These are phyloP conservation scores for Paraleonurus japonicus DNA, from an alignment of 257 asterid species.

Conservation along the genomic window DNA sequence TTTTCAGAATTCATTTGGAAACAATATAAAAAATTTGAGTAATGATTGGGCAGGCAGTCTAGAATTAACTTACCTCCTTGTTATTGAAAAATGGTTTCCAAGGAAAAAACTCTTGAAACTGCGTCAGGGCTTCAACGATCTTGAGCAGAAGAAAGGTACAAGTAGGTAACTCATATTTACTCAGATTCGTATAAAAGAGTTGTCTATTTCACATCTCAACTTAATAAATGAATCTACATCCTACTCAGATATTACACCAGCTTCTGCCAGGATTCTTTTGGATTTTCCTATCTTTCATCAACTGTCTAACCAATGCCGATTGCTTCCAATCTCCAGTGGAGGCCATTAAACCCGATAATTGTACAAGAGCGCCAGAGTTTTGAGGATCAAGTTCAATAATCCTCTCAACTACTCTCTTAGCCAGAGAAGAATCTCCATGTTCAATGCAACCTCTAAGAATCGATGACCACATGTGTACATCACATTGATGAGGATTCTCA, in stretches of 20 bases:
- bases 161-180: not conserved
- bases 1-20: not conserved
- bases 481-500: conserved; percentile 54
- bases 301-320: conserved; percentile 63
- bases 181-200: not conserved
- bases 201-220: not conserved
- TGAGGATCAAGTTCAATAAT: conserved; percentile 68
- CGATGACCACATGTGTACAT: conserved; percentile 77
- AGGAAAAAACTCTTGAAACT: not conserved
- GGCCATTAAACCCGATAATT: conserved; percentile 70
- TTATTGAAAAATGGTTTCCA: too few relatives aligned
- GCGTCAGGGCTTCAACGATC: not conserved
- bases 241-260: conserved; percentile 52
- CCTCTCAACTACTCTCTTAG: conserved; percentile 48
- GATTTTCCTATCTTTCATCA: conserved; percentile 63
- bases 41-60: too few relatives aligned
- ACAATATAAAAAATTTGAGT: not conserved
- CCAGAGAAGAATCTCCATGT: conserved; percentile 53
- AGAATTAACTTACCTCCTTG: too few relatives aligned
- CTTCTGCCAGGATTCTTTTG: conserved; percentile 72
- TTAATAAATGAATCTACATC: not conserved
- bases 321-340: conserved; percentile 70
- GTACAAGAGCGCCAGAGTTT: conserved; percentile 70
- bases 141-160: not conserved
- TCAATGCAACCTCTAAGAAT: conserved; percentile 76